These are phyloP conservation scores for Keithomyces neogunnii DNA, from an alignment of 2,329 filamentous ascomycete genomes.

Conservation along the genomic window DNA sequence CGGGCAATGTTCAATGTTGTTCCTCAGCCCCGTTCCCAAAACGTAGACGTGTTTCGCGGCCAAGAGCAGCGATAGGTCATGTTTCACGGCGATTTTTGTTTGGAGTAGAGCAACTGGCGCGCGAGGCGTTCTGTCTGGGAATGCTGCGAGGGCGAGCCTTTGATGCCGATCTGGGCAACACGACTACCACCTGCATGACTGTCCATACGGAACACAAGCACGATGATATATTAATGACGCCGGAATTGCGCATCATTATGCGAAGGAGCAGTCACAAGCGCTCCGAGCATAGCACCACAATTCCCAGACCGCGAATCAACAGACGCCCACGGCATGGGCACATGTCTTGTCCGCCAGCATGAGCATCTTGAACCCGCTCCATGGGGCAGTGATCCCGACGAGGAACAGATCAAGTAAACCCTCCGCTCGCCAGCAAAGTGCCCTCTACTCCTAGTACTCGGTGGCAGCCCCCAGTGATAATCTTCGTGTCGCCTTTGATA, in stretches of 20 bases:
- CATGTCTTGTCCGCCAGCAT: not conserved
- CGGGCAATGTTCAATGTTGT: not conserved
- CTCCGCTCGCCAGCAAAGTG: too few species aligned
- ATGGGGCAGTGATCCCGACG: constrained; percentile 16
- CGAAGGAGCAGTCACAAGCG: too few species aligned
- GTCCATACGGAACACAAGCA: too few species aligned
- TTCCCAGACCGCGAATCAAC: too few species aligned
- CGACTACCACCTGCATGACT: not conserved
- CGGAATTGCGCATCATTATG: too few species aligned
- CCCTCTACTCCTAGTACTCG: too few species aligned
- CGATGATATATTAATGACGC: too few species aligned
- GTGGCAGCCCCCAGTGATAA: too few species aligned
- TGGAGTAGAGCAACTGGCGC: not conserved
- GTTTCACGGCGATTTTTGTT: not conserved
- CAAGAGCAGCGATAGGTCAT: not conserved
- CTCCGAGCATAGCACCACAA: too few species aligned
- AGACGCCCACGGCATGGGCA: too few species aligned
- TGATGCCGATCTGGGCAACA: not conserved
- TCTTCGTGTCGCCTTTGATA: too few species aligned
- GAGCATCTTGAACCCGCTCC: constrained; percentile 1
- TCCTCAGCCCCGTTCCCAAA: not conserved
- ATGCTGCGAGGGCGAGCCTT: too few species aligned
- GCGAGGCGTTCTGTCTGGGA: not conserved
- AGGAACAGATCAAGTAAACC: constrained; percentile 8
- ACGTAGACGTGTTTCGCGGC: not conserved